A percentile compares a stretch with the other conserved stretches of the same genome.
Evolutionary conservation across 768 basidiomycete genomes (phyloP).

Genomic region (Calvatia gigantea): DNA sequence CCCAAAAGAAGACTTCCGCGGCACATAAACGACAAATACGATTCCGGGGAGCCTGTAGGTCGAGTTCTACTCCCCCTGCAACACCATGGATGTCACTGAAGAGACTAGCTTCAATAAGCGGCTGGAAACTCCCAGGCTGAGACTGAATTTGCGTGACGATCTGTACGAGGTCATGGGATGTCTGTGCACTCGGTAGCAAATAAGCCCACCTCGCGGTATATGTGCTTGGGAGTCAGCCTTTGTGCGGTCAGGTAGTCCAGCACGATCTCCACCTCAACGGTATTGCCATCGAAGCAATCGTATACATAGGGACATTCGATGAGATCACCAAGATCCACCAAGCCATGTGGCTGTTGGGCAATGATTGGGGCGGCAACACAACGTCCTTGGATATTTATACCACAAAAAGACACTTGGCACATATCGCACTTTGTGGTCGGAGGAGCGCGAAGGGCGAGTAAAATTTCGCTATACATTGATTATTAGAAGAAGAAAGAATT

Average conservation of each 20-base stretch:
- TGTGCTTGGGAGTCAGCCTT: slow-evolving; percentile 60
- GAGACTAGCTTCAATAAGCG: slow-evolving; percentile 65
- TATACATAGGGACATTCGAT: slow-evolving; percentile 76
- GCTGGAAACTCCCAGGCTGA: slow-evolving; percentile 59
- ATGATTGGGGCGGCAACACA: slow-evolving; percentile 59
- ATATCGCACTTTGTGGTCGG: slow-evolving; percentile 81
- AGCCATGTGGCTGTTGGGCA: slow-evolving; percentile 64
- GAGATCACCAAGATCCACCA: slow-evolving; percentile 68
- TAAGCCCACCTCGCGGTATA: slow-evolving; percentile 67
- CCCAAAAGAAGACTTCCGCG: slow-evolving; percentile 70
- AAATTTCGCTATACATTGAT: slow-evolving; percentile 52
- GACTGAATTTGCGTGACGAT: slow-evolving; percentile 58
- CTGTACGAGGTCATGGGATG: slow-evolving; percentile 30
- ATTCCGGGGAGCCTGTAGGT: slow-evolving; percentile 54
- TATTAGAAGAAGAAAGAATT: not conserved
- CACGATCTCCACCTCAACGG: slow-evolving; percentile 80
- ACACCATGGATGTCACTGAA: slow-evolving; percentile 68
- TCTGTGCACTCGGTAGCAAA: not conserved
- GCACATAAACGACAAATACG: slow-evolving; percentile 73
- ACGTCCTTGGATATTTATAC: slow-evolving; percentile 71
- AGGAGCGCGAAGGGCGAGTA: slow-evolving; percentile 71
- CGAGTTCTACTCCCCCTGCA: slow-evolving; percentile 49
- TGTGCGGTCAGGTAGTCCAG: slow-evolving; percentile 72
- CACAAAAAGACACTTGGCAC: slow-evolving; percentile 81
- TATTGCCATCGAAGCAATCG: slow-evolving; percentile 76